Conservation (phyloP, 768 basidiomycete genomes). For the Trametes sanguinea region DNA sequence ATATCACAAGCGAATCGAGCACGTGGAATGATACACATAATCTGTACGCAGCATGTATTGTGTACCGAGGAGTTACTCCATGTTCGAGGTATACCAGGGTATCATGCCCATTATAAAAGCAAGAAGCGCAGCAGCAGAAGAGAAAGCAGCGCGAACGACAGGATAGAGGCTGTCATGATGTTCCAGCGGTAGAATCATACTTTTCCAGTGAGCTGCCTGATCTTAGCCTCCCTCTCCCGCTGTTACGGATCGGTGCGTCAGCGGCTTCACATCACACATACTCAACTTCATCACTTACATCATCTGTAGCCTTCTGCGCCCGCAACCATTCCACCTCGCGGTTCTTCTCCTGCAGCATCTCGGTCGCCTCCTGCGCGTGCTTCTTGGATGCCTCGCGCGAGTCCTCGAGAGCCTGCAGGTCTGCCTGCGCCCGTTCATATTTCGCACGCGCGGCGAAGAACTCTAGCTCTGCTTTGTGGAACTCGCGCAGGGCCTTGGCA, state of each 20-base stretch:
- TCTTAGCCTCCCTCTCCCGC: conserved; percentile 58
- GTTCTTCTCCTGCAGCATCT: conserved; percentile 68
- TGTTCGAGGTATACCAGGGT: too few species aligned
- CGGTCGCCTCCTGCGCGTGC: conserved; percentile 59
- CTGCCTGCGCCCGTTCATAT: conserved; percentile 53
- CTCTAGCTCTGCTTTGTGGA: conserved; percentile 64
- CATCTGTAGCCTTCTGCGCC: conserved; percentile 66
- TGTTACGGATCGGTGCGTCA: conserved; percentile 20
- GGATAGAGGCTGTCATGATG: too few species aligned
- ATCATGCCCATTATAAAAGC: too few species aligned
- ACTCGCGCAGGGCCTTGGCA: conserved; percentile 51
- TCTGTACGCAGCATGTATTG: too few species aligned
- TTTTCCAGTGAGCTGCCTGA: conserved; percentile 45
- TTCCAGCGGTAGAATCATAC: conserved; percentile 28
- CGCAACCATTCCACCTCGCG: conserved; percentile 71
- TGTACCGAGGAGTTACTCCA: too few species aligned
- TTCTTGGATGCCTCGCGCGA: conserved; percentile 50
- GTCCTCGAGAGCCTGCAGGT: conserved; percentile 33
- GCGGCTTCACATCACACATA: not conserved
- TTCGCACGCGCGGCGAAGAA: conserved; percentile 64
- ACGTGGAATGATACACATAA: too few species aligned
- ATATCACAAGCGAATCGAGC: too few species aligned
- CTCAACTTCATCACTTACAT: conserved; percentile 34
- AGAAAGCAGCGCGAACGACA: too few species aligned
- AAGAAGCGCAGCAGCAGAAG: too few species aligned